Evolutionary conservation across 176 grass and related monocot genomes (phyloP), one percentile per base, ranked within the genome.

Genomic region (Zoysia japonica): DNA sequence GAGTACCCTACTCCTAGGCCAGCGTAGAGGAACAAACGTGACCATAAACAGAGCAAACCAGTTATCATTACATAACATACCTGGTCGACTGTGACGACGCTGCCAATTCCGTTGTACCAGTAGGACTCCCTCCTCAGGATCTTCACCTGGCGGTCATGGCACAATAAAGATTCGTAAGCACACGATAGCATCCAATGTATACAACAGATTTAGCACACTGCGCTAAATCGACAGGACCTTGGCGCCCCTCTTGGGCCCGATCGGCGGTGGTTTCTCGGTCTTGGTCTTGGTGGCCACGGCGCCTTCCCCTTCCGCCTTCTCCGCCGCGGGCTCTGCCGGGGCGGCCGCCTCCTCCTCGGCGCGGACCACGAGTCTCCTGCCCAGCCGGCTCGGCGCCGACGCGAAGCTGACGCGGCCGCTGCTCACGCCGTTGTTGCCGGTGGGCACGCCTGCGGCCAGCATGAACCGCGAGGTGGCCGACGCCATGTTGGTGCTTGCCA

Each of bases 71-170:
- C 28, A 28, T 28, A 28, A 28, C 28, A 28, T 81, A 93, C 93
- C 90, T 97, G 93, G 86, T 97, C 93, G 45, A 97, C 90, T 2
- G 90, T 91, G 39, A 97, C 80, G 44, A 97, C 88, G 51, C 78
- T 78, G 78, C 93, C 90, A 12, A 90, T 93, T 28, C 90, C 90
- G 73, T 93, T 97, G 86, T 90, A 93, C 93, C 90, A 97, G 83
- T 97, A 97, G 66, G 93, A 97, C 65, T 97, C 93, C 85, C 86
- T 93, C 84, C 90, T 90, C 57, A 93, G 86, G 85, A 97, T 93
- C 88, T 97, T 97, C 53, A 93, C 93, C 93, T 97, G 90, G 64
- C 52, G 0, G 63, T 20, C 40, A 71, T 41, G 1, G 8, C 49
- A 15, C 3, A 51, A 45, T 42, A 54, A 47, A 28, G 28, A 28